Evolutionary conservation across 2,329 filamentous ascomycete species (phyloP).

Genomic region (Fusarium sublunatum): DNA sequence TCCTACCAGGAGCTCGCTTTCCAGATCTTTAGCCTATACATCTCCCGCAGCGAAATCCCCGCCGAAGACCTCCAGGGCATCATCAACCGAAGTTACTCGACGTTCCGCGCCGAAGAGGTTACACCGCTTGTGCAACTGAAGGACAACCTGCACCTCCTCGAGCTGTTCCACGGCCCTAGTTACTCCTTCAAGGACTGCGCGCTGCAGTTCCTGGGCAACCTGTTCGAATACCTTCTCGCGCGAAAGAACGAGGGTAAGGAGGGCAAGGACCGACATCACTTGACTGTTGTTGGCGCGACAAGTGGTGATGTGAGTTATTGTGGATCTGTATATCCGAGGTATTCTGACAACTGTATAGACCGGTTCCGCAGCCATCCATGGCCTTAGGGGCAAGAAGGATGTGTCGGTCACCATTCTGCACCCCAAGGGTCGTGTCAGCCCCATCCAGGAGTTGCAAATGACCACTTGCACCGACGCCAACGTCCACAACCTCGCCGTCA

Average conservation of each 20-base stretch:
- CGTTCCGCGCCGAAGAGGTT: slow-evolving; percentile 81
- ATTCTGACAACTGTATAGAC: slow-evolving; percentile 58
- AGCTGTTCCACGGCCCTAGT: slow-evolving; percentile 95
- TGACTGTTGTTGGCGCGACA: slow-evolving; percentile 88
- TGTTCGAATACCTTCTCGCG: slow-evolving; percentile 92
- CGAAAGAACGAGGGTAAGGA: slow-evolving; percentile 68
- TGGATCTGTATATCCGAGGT: neutral
- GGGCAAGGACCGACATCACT: slow-evolving; percentile 75
- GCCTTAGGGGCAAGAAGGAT: slow-evolving; percentile 94
- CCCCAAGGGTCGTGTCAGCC: slow-evolving; percentile 89
- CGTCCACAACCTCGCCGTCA: slow-evolving; percentile 90
- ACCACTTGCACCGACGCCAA: slow-evolving; percentile 91
- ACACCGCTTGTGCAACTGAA: slow-evolving; percentile 67
- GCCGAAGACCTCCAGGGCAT: slow-evolving; percentile 78
- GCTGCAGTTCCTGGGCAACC: slow-evolving; percentile 93
- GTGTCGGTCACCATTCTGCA: slow-evolving; percentile 95
- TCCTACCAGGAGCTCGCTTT: slow-evolving; percentile 85
- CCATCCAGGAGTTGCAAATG: slow-evolving; percentile 97
- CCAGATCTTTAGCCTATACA: slow-evolving; percentile 87
- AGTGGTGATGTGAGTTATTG: slow-evolving; percentile 69
- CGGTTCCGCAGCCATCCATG: slow-evolving; percentile 95
- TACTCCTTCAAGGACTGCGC: slow-evolving; percentile 93
- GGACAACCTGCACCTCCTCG: slow-evolving; percentile 81
- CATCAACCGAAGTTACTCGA: slow-evolving; percentile 86
- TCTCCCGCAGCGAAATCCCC: slow-evolving; percentile 66